Evolutionary conservation across 192 early-diverging fungal genomes (phyloP).

Genomic region (Coemansia sp.): DNA sequence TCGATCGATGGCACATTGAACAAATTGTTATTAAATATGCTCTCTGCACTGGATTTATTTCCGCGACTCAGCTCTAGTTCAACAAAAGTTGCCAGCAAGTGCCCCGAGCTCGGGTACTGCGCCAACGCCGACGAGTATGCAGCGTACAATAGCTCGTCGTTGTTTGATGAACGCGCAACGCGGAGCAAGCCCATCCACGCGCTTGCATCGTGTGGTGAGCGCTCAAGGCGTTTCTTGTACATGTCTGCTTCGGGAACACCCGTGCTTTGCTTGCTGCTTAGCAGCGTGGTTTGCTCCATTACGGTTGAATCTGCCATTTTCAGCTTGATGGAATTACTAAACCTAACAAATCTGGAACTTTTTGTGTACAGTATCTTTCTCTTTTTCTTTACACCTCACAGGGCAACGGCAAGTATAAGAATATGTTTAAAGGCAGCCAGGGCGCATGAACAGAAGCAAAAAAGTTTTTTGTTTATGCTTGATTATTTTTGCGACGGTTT

Average conservation of each 20-base stretch:
- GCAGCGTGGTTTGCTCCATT: too few relatives aligned
- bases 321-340: too few relatives aligned
- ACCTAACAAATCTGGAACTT: too few relatives aligned
- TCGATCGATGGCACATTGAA: constrained; percentile 81
- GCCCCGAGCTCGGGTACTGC: constrained; percentile 79
- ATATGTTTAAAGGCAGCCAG: too few relatives aligned
- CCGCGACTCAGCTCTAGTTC: constrained; percentile 79
- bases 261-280: constrained; percentile 8
- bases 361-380: too few relatives aligned
- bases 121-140: constrained; percentile 69
- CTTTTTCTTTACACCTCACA: too few relatives aligned
- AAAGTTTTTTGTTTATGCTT: too few relatives aligned
- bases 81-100: constrained; percentile 75
- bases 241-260: constrained; percentile 53
- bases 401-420: too few relatives aligned
- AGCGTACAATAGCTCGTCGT: constrained; percentile 60
- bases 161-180: constrained; percentile 60
- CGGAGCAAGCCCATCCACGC: constrained; percentile 66
- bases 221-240: constrained; percentile 56
- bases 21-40: constrained; percentile 81
- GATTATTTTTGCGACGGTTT: too few relatives aligned
- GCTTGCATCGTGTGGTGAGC: constrained; percentile 61
- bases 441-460: too few relatives aligned
- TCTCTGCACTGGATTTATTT: constrained; percentile 73
- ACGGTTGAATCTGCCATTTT: too few relatives aligned